phyloP scores from a whole-genome alignment of 2,329 filamentous ascomycete genomes.

The Calonectria fujianensis region DNA sequence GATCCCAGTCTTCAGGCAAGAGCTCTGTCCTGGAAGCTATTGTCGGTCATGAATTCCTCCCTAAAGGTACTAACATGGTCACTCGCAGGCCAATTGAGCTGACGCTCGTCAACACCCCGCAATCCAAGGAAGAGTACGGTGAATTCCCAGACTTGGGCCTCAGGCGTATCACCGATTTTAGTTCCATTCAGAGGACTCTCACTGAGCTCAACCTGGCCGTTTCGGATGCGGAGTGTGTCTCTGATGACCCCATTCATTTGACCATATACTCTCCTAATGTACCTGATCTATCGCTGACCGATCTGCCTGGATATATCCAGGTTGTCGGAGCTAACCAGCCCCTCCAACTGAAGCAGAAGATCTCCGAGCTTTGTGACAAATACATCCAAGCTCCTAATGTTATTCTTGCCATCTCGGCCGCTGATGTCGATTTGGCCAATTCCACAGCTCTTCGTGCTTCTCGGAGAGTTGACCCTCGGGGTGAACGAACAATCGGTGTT shows the following conservation, averaged over 20 bases:
- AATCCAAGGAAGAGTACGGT: conserved; percentile 90
- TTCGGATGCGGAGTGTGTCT: conserved; percentile 92
- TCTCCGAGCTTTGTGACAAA: conserved; percentile 96
- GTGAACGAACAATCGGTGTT: conserved; percentile 98
- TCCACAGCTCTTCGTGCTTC: conserved; percentile 94
- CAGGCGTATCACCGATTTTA: conserved; percentile 93
- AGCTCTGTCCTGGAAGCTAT: conserved; percentile 98
- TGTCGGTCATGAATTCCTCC: conserved; percentile 97
- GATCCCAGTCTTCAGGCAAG: conserved; percentile 98
- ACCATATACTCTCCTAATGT: conserved; percentile 97
- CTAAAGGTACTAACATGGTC: conserved; percentile 99
- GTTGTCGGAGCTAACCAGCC: conserved; percentile 95
- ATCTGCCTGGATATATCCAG: conserved; percentile 97
- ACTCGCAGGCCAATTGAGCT: conserved; percentile 96
- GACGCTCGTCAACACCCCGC: conserved; percentile 95
- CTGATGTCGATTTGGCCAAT: conserved; percentile 97
- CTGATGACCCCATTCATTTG: conserved; percentile 96
- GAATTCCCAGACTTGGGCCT: conserved; percentile 96
- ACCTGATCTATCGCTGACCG: conserved; percentile 95
- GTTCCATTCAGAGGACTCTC: conserved; percentile 92
- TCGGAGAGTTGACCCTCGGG: conserved; percentile 92
- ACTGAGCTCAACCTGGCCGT: conserved; percentile 97
- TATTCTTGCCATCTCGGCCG: conserved; percentile 96
- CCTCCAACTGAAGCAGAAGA: conserved; percentile 93
- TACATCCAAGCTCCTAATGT: conserved; percentile 98